Evolutionary conservation across 2,329 filamentous ascomycete species (phyloP).

Genomic region (Fonsecaea pedrosoi): DNA sequence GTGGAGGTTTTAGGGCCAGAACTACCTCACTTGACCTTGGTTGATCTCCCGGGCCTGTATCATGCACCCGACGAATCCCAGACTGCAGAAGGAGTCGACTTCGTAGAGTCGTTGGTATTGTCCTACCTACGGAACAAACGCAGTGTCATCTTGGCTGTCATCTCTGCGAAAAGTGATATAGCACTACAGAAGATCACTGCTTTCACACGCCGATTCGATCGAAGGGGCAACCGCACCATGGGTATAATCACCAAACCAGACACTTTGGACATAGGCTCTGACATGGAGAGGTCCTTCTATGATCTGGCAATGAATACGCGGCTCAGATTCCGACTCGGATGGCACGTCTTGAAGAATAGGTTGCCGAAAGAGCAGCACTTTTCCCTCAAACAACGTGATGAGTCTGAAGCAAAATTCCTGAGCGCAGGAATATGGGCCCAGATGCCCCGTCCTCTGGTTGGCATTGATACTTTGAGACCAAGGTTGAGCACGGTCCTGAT

Average conservation of each 20-base stretch:
- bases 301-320: slow-evolving; percentile 49
- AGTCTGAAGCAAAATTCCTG: slow-evolving; percentile 38
- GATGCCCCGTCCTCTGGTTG: slow-evolving; percentile 32
- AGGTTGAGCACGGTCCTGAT: slow-evolving; percentile 39
- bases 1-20: slow-evolving; percentile 52
- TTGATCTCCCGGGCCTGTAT: slow-evolving; percentile 56
- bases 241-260: slow-evolving; percentile 36
- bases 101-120: slow-evolving; percentile 57
- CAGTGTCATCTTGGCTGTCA: slow-evolving; percentile 57
- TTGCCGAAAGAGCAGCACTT: slow-evolving; percentile 32
- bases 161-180: slow-evolving; percentile 53
- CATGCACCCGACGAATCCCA: slow-evolving; percentile 41
- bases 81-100: slow-evolving; percentile 54
- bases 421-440: slow-evolving; percentile 34
- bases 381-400: slow-evolving; percentile 33
- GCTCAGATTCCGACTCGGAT: slow-evolving; percentile 41
- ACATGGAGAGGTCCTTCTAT: slow-evolving; percentile 46
- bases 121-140: slow-evolving; percentile 52
- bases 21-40: slow-evolving; percentile 50
- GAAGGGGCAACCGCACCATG: slow-evolving; percentile 28
- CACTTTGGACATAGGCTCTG: slow-evolving; percentile 46
- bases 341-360: slow-evolving; percentile 43
- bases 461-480: slow-evolving; percentile 34
- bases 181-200: slow-evolving; percentile 51
- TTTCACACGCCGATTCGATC: slow-evolving; percentile 43